Evolutionary conservation across 2,329 filamentous ascomycete genomes (phyloP).

Genomic region (Purpureocillium takamizusanense): DNA sequence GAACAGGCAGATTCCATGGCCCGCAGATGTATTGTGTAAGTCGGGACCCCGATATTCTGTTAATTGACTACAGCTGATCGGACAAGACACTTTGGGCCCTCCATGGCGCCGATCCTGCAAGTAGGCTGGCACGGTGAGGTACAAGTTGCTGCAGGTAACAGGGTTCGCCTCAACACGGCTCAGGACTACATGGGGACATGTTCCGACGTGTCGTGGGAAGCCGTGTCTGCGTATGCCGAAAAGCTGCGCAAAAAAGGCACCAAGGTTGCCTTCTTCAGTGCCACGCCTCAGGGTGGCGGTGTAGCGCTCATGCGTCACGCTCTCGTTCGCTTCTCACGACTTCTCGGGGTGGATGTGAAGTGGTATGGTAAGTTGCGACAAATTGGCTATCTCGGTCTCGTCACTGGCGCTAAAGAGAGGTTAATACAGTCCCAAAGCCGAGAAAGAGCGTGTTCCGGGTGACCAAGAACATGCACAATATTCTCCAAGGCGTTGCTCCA

Average conservation of each 20-base stretch:
- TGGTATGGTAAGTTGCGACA: conserved; percentile 51
- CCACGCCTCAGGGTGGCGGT: conserved; percentile 73
- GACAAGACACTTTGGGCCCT: conserved; percentile 69
- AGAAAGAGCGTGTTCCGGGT: conserved; percentile 71
- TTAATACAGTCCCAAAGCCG: conserved; percentile 58
- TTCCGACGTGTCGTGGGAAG: conserved; percentile 51
- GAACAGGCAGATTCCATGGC: conserved; percentile 78
- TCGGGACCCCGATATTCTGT: conserved; percentile 6
- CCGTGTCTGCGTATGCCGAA: conserved; percentile 53
- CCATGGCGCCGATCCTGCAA: conserved; percentile 57
- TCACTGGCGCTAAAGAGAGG: too few species aligned
- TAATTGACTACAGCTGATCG: background rate
- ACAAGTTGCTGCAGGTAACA: conserved; percentile 59
- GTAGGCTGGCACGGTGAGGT: conserved; percentile 61
- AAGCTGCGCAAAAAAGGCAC: conserved; percentile 54
- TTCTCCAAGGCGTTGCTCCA: conserved; percentile 68
- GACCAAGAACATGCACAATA: conserved; percentile 85
- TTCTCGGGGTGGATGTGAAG: conserved; percentile 58
- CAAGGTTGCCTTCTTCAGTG: conserved; percentile 71
- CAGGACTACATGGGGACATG: conserved; percentile 55
- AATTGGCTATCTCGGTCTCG: too few species aligned
- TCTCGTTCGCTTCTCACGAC: conserved; percentile 59
- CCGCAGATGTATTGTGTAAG: conserved; percentile 66
- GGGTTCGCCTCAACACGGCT: conserved; percentile 47
- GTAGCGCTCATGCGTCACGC: conserved; percentile 78